Conservation (phyloP, 129 eudicot genomes). For the Artemisia tridentata region DNA sequence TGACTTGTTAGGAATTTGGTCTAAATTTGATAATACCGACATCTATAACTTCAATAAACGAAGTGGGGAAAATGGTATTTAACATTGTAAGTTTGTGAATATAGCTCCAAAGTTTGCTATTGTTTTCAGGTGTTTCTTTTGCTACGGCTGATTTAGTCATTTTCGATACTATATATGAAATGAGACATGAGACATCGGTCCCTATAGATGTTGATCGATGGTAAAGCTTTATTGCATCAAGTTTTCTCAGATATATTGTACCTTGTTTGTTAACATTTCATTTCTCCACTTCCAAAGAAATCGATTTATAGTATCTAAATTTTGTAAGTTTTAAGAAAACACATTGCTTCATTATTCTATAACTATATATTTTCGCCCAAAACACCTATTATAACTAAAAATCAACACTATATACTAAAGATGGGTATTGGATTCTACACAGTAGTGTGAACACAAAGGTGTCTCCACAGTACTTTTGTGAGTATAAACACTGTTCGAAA, state of each 20-base stretch:
- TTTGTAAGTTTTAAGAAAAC: not conserved
- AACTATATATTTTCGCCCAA: too few species aligned
- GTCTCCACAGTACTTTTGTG: too few species aligned
- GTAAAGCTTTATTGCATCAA: not conserved
- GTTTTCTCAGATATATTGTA: not conserved
- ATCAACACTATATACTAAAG: too few species aligned
- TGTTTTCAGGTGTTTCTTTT: not conserved
- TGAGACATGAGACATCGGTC: not conserved
- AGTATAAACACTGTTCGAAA: too few species aligned
- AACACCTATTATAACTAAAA: too few species aligned
- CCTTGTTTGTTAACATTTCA: not conserved
- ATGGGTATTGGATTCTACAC: too few species aligned
- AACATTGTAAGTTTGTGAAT: not conserved
- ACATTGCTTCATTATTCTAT: too few species aligned
- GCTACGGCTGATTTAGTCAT: not conserved
- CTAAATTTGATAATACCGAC: slow-evolving; percentile 85
- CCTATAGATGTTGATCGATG: not conserved
- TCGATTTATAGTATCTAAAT: not conserved
- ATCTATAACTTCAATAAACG: slow-evolving; percentile 86
- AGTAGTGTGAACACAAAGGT: too few species aligned
- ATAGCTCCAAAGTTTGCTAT: not conserved
- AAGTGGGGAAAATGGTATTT: slow-evolving; percentile 12
- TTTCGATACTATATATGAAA: not conserved
- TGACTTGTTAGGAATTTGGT: slow-evolving; percentile 73
- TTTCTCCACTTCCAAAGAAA: not conserved